A percentile compares a stretch with the other conserved stretches of the same genome.
phyloP scores from a whole-genome alignment of 1,284 basidiomycete species.

The Trametes polyzona region DNA sequence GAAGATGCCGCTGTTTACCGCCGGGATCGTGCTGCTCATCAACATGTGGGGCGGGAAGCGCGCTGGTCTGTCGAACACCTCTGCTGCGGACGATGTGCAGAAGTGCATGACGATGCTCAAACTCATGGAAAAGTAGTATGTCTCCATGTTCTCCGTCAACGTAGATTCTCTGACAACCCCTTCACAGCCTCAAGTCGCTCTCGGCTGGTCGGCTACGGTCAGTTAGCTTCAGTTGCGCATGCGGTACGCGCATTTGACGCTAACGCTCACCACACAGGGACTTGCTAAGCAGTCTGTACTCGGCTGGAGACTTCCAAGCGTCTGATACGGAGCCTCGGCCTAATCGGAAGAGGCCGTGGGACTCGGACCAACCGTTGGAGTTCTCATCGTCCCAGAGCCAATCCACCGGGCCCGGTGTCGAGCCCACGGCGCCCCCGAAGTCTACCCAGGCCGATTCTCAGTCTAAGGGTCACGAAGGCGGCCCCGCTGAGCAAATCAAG shows the following conservation, averaged over 20 bases:
- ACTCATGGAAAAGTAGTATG: slow-evolving; percentile 52
- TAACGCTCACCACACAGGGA: neutral
- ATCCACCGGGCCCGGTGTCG: neutral
- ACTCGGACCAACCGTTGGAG: neutral
- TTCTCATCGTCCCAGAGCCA: neutral
- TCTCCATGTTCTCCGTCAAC: neutral
- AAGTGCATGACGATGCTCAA: slow-evolving; percentile 69
- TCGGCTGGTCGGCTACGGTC: slow-evolving; percentile 50
- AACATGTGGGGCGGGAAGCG: slow-evolving; percentile 76
- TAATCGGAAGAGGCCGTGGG: slow-evolving; percentile 4
- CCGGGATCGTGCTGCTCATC: slow-evolving; percentile 72
- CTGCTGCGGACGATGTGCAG: slow-evolving; percentile 68
- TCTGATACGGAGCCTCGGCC: neutral
- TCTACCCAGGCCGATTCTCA: no score
- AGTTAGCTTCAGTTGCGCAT: neutral
- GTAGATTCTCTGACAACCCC: neutral
- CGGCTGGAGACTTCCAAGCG: slow-evolving; percentile 8
- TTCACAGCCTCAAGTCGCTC: slow-evolving; percentile 42
- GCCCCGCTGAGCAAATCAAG: no score
- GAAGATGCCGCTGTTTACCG: slow-evolving; percentile 57
- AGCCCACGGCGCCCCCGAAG: no score
- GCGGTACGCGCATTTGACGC: neutral
- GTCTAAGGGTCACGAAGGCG: no score
- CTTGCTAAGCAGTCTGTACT: slow-evolving; percentile 11
- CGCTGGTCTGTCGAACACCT: slow-evolving; percentile 55